Percentiles rank a stretch among this genome's conserved stretches.
These are phyloP conservation scores for Podila minutissima DNA, from an alignment of 192 early-diverging fungal genomes.

Conservation along the genomic window DNA sequence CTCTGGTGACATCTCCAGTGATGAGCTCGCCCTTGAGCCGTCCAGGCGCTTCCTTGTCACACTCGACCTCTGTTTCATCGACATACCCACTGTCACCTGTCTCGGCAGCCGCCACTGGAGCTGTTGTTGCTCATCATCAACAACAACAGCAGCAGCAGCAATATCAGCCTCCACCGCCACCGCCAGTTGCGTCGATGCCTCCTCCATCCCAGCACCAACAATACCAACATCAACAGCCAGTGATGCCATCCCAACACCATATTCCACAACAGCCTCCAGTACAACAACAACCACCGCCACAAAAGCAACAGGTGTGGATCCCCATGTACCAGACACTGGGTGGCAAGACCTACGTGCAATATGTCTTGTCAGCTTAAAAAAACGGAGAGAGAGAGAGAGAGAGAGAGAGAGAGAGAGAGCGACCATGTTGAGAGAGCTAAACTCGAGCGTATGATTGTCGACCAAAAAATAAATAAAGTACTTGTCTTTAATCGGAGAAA, in stretches of 20 bases:
- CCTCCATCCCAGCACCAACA: neutral
- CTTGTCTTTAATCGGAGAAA: too few relatives aligned
- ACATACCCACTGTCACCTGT: conserved; percentile 28
- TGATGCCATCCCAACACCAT: conserved; percentile 2
- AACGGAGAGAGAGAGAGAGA: too few relatives aligned
- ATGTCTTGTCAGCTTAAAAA: conserved; percentile 4
- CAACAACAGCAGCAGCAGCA: conserved; percentile 16
- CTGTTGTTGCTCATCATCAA: conserved; percentile 25
- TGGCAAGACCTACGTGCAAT: conserved; percentile 40
- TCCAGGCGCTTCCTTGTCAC: neutral
- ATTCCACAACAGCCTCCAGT: conserved; percentile 12
- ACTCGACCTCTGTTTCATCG: conserved; percentile 4
- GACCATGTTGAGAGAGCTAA: too few relatives aligned
- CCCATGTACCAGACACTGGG: conserved; percentile 27
- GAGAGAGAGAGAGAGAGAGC: neutral
- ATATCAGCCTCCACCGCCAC: conserved; percentile 4
- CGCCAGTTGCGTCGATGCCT: neutral
- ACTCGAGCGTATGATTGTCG: too few relatives aligned
- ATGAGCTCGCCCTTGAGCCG: conserved; percentile 1
- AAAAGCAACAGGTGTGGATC: conserved; percentile 46
- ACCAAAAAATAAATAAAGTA: too few relatives aligned
- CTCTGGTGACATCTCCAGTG: neutral
- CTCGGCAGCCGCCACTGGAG: conserved; percentile 32
- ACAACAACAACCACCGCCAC: conserved; percentile 5
- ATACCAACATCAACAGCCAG: conserved; percentile 1